A percentile compares a stretch with the other conserved stretches of the same genome.
Conservation (phyloP, 2,329 filamentous ascomycete species). For the Cordyceps militaris region DNA sequence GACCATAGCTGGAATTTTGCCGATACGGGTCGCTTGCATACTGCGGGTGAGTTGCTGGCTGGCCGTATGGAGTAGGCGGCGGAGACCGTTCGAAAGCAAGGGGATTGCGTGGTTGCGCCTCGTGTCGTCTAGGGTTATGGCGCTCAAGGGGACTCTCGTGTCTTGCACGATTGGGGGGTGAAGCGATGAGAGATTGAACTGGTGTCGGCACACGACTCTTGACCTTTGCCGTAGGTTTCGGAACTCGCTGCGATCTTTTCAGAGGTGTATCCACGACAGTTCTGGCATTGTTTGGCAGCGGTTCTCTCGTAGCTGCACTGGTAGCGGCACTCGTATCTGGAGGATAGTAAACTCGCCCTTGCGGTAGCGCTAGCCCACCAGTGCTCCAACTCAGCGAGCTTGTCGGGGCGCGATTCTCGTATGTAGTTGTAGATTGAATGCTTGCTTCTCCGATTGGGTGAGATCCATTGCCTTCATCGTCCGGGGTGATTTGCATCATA, state of each 20-base stretch:
- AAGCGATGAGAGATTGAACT: neutral
- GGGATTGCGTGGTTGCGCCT: neutral
- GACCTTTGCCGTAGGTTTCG: neutral
- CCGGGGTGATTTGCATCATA: conserved; percentile 7
- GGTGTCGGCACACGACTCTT: neutral
- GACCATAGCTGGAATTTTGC: conserved; percentile 1
- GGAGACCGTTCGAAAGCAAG: neutral
- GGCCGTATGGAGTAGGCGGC: neutral
- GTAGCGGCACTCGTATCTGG: neutral
- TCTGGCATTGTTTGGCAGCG: neutral
- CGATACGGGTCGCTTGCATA: neutral
- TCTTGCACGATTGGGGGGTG: conserved; percentile 5
- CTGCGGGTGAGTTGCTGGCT: neutral
- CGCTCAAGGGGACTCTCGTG: conserved; percentile 11
- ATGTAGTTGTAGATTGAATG: neutral
- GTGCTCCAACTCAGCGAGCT: conserved; percentile 4
- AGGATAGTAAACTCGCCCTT: conserved; percentile 18
- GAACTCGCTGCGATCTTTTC: neutral
- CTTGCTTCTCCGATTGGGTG: conserved; percentile 6
- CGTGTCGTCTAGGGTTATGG: conserved; percentile 9
- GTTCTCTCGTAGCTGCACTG: conserved; percentile 9
- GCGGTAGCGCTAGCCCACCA: conserved; percentile 15
- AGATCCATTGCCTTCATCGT: conserved; percentile 3
- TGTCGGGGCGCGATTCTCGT: neutral
- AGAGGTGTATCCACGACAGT: neutral